Base-by-base conservation (phyloP, 345 rosid species). In the Adansonia digitata region DNA sequence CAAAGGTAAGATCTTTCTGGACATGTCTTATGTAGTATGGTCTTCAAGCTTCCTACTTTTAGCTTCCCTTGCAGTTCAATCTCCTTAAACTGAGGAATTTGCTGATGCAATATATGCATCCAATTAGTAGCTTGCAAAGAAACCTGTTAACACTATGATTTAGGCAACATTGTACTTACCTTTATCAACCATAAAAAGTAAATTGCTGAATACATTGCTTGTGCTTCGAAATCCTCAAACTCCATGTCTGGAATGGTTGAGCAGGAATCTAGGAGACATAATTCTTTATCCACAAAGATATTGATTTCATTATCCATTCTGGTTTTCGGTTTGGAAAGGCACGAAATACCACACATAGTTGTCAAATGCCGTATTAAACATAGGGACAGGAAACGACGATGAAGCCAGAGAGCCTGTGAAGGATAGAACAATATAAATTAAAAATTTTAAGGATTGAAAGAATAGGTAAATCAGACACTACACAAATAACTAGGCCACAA, bases 321-420 rank as follows among this genome's bases (percentile, higher is more conserved):
- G 78, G 77, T 59, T 78, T 80, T 71, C 51, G 46, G 64, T 62
- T 81, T 52, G 1, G 72, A 73, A 35, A 69, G 77, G 81, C 52
- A 22, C 17, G 82, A 56, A n/a, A 24, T 29, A 24, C 71, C 74
- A 74, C 31, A 49, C 39, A 24, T 53, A 26, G 62, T 52, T 27
- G 74, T 64, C 40, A 89, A 80, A 86, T 88, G 78, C 80, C 77
- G 77, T 42, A 91, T 75, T 89, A 90, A 88, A 70, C 75, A 81
- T 10, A 84, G 79, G 69, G 92, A 86, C 65, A 94, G 92, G 80
- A 88, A 94, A 20, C 97, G 89, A 3, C 97, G 89, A 75, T 95
- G 90, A 71, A 92, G 92, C 98, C 98, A 95, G 68, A 91, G 79
- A 51, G 93, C 97, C 99, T 94, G 90, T 34, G 49, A 79, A 66